Conservation (phyloP, 768 basidiomycete species). For the Gautieria morchelliformis region DNA sequence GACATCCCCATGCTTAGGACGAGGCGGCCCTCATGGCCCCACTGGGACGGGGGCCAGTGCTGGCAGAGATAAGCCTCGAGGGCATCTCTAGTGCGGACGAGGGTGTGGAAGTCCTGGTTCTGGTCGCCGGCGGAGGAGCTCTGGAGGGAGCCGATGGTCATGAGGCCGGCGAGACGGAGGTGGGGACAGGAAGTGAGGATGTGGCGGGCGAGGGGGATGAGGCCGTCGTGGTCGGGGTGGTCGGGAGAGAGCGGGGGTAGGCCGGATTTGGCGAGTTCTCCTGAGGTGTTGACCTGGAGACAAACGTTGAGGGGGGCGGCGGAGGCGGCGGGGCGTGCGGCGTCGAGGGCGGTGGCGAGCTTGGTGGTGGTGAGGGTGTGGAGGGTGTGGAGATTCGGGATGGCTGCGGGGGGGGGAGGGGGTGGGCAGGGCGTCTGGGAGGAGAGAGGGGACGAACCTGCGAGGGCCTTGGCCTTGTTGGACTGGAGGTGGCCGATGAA, state of each 20-base stretch:
- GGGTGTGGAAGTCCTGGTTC: conserved; percentile 66
- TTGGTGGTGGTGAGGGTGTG: conserved; percentile 83
- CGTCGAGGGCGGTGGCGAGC: conserved; percentile 71
- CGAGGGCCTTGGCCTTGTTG: conserved; percentile 87
- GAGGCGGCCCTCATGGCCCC: conserved; percentile 26
- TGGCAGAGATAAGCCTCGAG: conserved; percentile 38
- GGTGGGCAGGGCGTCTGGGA: too few relatives aligned
- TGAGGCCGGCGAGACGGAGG: conserved; percentile 74
- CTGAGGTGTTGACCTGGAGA: conserved; percentile 92
- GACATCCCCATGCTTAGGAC: conserved; percentile 95
- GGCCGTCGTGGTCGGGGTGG: conserved; percentile 31
- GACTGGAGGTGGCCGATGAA: conserved; percentile 92
- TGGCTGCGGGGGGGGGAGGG: conserved; percentile 35
- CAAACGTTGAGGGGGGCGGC: conserved; percentile 61
- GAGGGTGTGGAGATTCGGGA: conserved; percentile 79
- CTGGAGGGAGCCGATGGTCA: conserved; percentile 90
- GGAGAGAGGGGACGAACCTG: conserved; percentile 38
- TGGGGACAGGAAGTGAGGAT: conserved; percentile 65
- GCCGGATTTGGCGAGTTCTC: conserved; percentile 87
- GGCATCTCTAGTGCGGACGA: conserved; percentile 54
- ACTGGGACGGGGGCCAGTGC: conserved; percentile 15
- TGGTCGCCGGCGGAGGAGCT: conserved; percentile 47
- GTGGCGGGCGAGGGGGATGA: conserved; percentile 50
- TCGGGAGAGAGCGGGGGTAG: conserved; percentile 42
- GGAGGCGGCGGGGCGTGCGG: conserved; percentile 43